A percentile compares a stretch with the other conserved stretches of the same genome.
These are phyloP conservation scores for Talaromyces marneffei DNA, from an alignment of 2,329 filamentous ascomycete genomes.

Conservation along the genomic window DNA sequence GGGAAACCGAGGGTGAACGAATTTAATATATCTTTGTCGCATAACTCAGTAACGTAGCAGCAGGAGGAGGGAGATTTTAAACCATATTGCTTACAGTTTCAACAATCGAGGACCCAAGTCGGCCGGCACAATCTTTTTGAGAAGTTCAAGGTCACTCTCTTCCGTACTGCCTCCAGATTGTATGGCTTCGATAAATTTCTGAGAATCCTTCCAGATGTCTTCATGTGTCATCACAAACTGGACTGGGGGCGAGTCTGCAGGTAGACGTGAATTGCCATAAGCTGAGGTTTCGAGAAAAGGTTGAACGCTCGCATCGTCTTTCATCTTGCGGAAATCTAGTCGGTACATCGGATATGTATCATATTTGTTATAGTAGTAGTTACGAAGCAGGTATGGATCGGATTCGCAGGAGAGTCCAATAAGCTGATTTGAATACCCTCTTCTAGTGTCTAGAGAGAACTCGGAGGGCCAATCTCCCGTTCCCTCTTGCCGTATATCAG, in stretches of 20 bases:
- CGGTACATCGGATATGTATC: slow-evolving; percentile 2
- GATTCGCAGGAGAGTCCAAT: slow-evolving; percentile 1
- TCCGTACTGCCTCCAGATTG: neutral
- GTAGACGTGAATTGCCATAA: neutral
- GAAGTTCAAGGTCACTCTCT: neutral
- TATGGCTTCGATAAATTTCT: neutral
- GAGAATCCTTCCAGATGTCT: slow-evolving; percentile 5
- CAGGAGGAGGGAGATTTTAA: neutral
- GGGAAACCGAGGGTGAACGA: slow-evolving; percentile 5
- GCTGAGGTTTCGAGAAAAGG: neutral
- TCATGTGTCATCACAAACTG: slow-evolving; percentile 3
- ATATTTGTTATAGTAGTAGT: neutral
- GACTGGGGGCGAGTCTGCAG: neutral
- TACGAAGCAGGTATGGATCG: slow-evolving; percentile 5
- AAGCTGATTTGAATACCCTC: neutral
- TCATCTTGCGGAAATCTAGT: slow-evolving; percentile 4
- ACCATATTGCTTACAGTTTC: neutral
- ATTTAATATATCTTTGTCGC: neutral
- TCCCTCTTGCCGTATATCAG: neutral
- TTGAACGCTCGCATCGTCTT: neutral
- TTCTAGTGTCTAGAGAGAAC: neutral
- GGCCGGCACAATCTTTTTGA: neutral
- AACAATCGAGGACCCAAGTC: neutral
- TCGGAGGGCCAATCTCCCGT: neutral
- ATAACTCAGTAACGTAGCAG: neutral